Base-by-base conservation (phyloP, 805 yeast species). In the Candida coleopterorum region DNA sequence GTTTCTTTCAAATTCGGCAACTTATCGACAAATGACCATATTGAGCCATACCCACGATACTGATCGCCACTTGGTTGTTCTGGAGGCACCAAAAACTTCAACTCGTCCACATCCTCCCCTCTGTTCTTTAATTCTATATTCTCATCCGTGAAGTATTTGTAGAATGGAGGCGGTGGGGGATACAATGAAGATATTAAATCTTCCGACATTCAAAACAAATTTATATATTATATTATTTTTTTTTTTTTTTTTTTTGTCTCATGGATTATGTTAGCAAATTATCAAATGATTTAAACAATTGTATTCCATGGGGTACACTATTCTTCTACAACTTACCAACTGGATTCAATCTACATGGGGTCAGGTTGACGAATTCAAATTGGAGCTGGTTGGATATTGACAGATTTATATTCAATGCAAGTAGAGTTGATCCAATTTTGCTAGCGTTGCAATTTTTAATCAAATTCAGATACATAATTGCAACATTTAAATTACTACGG, bases 91-190 rank as follows among this genome's bases (percentile, higher is more conserved):
- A 82, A 59, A 44, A 77, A 79, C 48, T 72, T 68, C 25, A 83
- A 55, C 29, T 75, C 75, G 12, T 32, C 35, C 11, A 25, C 42
- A 46, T 31, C 16, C 12, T 24, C 24, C 8, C 20, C 14, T 18
- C 29, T 9, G 14, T 18, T 16, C 17, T 51, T 20, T 10, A 11
- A 5, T 15, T 25, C 28, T 6, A 25, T 17, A 51, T 88, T 87
- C 41, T 76, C 85, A 3, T 64, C 52, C 0, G 95, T 85, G 64
- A 86, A 90, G 49, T 71, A 76, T 53, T 78, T 75, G 46, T 77
- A 74, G 52, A 77, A 86, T 7, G 85, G 84, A 7, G 98, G 98
- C 2, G 98, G 97, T 1, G 95, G 94, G 2, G 98, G 98, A 48
- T 85, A 93, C 28, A 90, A 68, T 6, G 96, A 78, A 11, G 96